A percentile compares a stretch with the other conserved stretches of the same genome.
Evolutionary conservation across 306 rosid species (phyloP).

Genomic region (Quercus dentata): DNA sequence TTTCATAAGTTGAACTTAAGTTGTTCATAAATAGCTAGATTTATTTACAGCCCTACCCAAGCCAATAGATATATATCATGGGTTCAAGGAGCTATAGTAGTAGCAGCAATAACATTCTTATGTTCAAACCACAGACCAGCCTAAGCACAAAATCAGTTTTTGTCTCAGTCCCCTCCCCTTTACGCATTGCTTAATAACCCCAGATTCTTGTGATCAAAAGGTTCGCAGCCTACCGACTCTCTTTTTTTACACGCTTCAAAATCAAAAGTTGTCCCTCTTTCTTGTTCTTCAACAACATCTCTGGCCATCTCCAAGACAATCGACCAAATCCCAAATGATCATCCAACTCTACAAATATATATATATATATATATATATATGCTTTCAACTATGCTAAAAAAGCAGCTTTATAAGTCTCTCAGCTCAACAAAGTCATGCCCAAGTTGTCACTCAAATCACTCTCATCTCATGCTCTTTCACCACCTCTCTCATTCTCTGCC

Average conservation of each 20-base stretch:
- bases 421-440: conserved; percentile 10
- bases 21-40: too few species aligned
- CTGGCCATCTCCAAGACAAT: too few species aligned
- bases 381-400: too few species aligned
- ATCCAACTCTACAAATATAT: neutral
- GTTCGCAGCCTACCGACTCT: neutral
- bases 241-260: neutral
- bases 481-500: conserved; percentile 19
- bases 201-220: neutral
- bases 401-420: too few species aligned
- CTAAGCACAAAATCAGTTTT: neutral
- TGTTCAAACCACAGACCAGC: neutral
- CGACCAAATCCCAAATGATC: too few species aligned
- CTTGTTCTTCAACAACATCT: neutral
- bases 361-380: too few species aligned
- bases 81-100: too few species aligned
- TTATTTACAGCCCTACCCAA: too few species aligned
- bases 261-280: neutral
- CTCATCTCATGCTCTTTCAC: conserved; percentile 5
- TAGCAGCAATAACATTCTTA: neutral
- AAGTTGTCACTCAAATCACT: conserved; percentile 2
- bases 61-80: too few species aligned
- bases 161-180: neutral
- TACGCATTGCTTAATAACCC: neutral
- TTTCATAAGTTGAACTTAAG: too few species aligned